A percentile compares a stretch with the other conserved stretches of the same genome.
These are phyloP conservation scores for Cucurbita pepo DNA, from an alignment of 306 rosid species.

Conservation along the genomic window DNA sequence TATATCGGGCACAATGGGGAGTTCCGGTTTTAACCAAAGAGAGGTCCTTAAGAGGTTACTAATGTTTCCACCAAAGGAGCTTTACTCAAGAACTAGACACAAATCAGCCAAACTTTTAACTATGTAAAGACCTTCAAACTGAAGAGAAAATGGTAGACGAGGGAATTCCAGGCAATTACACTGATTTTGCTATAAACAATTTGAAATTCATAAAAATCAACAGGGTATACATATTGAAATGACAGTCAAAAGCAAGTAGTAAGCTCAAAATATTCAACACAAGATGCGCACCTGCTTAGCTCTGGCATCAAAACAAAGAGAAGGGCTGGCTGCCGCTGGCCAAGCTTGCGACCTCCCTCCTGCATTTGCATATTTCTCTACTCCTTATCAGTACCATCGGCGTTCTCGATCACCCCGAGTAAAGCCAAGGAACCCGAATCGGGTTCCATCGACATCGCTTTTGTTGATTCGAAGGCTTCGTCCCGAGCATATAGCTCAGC, in stretches of 20 bases:
- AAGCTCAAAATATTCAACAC: neutral
- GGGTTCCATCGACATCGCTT: neutral
- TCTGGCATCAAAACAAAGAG: neutral
- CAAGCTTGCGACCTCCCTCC: neutral
- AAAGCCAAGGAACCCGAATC: neutral
- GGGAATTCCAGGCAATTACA: too few species aligned
- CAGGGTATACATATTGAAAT: neutral
- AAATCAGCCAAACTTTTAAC: neutral
- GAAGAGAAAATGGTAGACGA: too few species aligned
- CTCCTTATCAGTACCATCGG: neutral
- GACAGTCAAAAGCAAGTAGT: neutral
- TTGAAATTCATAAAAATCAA: neutral
- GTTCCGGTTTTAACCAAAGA: too few species aligned
- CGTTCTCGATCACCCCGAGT: neutral
- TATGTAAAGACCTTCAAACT: too few species aligned
- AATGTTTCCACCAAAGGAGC: neutral
- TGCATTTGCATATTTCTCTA: neutral
- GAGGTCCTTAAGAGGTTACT: neutral
- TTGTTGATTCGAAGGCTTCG: constrained; percentile 9
- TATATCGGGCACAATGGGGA: too few species aligned
- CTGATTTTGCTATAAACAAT: neutral
- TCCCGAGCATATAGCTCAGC: constrained; percentile 32
- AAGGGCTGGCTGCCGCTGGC: neutral
- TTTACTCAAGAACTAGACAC: neutral
- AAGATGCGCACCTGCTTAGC: neutral